These are phyloP conservation scores for Gardenia jasminoides DNA, from an alignment of 257 asterid genomes.

Conservation along the genomic window DNA sequence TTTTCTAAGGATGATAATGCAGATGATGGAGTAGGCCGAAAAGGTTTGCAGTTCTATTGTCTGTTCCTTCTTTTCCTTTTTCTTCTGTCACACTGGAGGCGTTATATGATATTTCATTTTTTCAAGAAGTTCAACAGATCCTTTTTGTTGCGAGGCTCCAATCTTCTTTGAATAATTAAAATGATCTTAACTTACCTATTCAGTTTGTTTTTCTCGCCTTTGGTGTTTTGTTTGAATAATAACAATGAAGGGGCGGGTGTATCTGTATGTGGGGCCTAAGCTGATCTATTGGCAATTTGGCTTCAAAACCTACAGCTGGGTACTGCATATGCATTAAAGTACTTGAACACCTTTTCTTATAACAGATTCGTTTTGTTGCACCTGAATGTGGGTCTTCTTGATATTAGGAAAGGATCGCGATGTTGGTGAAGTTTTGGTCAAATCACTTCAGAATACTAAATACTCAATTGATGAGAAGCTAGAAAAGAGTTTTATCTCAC, in stretches of 20 bases:
- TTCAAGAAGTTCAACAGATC: background rate
- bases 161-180: background rate
- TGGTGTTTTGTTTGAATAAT: background rate
- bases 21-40: conserved; percentile 33
- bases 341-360: background rate
- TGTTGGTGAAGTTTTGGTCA: conserved; percentile 86
- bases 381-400: conserved; percentile 16
- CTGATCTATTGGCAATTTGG: background rate
- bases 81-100: background rate
- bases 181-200: background rate
- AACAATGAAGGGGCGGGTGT: background rate
- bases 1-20: conserved; percentile 64
- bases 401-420: conserved; percentile 69
- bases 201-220: background rate
- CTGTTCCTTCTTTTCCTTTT: background rate
- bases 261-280: background rate
- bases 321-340: background rate
- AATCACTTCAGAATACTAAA: conserved; percentile 77
- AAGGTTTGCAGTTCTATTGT: conserved; percentile 43
- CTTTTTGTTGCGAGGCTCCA: background rate
- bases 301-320: background rate
- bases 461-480: conserved; percentile 82
- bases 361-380: background rate
- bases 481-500: conserved; percentile 61
- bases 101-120: background rate